Conservation (phyloP, 768 basidiomycete genomes). For the Cyclocybe aegerita region DNA sequence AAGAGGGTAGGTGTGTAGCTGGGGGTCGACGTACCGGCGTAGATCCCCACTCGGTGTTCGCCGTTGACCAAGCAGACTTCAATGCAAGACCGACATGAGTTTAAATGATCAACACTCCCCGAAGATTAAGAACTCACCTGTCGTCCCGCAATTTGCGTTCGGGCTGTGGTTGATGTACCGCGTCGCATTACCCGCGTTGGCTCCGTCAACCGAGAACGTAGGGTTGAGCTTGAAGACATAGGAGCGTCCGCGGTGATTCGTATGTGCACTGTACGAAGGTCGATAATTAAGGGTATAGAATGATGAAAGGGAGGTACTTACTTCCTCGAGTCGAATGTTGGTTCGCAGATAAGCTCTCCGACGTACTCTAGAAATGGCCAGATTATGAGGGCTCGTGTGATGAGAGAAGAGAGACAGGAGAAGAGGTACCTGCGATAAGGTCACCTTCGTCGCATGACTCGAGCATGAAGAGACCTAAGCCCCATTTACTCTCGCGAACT, state of each 20-base stretch:
- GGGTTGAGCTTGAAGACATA: slow-evolving; percentile 62
- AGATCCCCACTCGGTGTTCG: slow-evolving; percentile 67
- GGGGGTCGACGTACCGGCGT: slow-evolving; percentile 44
- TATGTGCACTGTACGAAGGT: slow-evolving; percentile 29
- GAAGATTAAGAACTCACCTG: slow-evolving; percentile 31
- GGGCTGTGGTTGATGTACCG: slow-evolving; percentile 64
- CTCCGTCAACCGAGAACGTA: slow-evolving; percentile 50
- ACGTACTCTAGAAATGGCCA: slow-evolving; percentile 50
- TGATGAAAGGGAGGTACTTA: slow-evolving; percentile 25
- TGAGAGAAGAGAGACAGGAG: too few relatives aligned
- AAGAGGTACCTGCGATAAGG: slow-evolving; percentile 43
- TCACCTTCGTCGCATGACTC: slow-evolving; percentile 46
- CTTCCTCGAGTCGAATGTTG: slow-evolving; percentile 52
- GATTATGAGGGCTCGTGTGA: too few relatives aligned
- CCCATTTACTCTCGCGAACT: slow-evolving; percentile 45
- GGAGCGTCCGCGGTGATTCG: slow-evolving; percentile 49
- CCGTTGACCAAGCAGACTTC: slow-evolving; percentile 62
- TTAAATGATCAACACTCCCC: not conserved
- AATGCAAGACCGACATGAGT: not conserved
- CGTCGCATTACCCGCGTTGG: slow-evolving; percentile 58
- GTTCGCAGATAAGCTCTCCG: slow-evolving; percentile 57
- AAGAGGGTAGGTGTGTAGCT: too few relatives aligned
- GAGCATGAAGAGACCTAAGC: slow-evolving; percentile 52
- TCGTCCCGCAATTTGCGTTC: slow-evolving; percentile 43
- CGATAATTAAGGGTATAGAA: not conserved